A percentile compares a stretch with the other conserved stretches of the same genome.
Conservation (phyloP, 2,329 filamentous ascomycete genomes). For the Claviceps sp. region DNA sequence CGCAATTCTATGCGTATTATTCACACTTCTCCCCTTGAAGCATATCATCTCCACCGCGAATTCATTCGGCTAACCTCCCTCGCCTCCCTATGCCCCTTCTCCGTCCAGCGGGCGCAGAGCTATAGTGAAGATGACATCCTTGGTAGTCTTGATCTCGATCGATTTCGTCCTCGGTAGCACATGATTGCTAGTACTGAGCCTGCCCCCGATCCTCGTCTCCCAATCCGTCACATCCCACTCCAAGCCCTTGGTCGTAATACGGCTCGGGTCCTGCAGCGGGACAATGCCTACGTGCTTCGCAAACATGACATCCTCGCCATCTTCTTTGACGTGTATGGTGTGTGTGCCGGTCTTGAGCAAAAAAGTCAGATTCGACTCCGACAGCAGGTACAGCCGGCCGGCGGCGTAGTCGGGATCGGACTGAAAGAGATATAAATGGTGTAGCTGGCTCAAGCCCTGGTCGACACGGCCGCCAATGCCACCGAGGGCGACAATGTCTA, state of each 20-base stretch:
- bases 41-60: neutral
- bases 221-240: slow-evolving; percentile 86
- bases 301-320: slow-evolving; percentile 39
- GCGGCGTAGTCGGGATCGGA: slow-evolving; percentile 30
- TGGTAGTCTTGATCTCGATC: slow-evolving; percentile 48
- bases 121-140: slow-evolving; percentile 61
- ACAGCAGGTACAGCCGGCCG: slow-evolving; percentile 64
- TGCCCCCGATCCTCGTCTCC: slow-evolving; percentile 61
- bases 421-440: slow-evolving; percentile 63
- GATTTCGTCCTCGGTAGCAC: slow-evolving; percentile 44
- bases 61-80: neutral
- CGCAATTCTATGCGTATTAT: neutral
- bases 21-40: slow-evolving; percentile 5
- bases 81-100: slow-evolving; percentile 12
- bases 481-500: slow-evolving; percentile 68
- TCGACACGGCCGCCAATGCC: slow-evolving; percentile 84
- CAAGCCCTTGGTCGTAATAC: slow-evolving; percentile 67
- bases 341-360: slow-evolving; percentile 60
- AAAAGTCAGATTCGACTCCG: slow-evolving; percentile 69
- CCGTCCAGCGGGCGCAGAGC: slow-evolving; percentile 35
- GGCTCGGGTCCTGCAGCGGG: slow-evolving; percentile 63
- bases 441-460: slow-evolving; percentile 78
- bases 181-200: slow-evolving; percentile 71
- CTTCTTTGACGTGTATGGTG: slow-evolving; percentile 47
- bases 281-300: slow-evolving; percentile 76